Evolutionary conservation across 225 moss, liverwort and hornwort genomes (phyloP).

Genomic region (Ulota crispa): DNA sequence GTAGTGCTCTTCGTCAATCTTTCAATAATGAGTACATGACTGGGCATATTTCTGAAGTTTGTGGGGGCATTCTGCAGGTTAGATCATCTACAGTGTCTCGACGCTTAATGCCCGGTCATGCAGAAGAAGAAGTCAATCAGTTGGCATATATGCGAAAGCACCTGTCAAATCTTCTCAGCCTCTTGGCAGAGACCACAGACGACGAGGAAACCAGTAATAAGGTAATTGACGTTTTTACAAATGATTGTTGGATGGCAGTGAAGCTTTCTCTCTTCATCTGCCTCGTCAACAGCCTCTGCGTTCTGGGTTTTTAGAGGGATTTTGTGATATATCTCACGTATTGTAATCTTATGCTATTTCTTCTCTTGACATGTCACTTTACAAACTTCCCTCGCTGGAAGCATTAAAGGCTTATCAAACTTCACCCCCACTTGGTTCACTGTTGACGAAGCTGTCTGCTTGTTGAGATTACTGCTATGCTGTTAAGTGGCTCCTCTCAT

Average conservation of each 20-base stretch:
- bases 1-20: not conserved
- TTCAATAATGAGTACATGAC: not conserved
- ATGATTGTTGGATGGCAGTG: not conserved
- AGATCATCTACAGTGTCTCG: conserved; percentile 66
- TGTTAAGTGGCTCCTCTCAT: not conserved
- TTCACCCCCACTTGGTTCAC: not conserved
- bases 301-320: not conserved
- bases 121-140: conserved; percentile 93
- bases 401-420: not conserved
- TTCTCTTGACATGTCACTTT: not conserved
- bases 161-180: conserved; percentile 66
- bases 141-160: conserved; percentile 80
- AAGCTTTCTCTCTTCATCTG: not conserved
- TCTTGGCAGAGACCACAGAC: conserved; percentile 79
- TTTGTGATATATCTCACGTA: not conserved
- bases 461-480: not conserved
- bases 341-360: not conserved
- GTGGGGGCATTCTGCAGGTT: conserved; percentile 49
- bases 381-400: not conserved
- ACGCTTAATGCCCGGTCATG: conserved; percentile 80
- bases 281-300: not conserved
- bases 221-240: conserved; percentile 36
- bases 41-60: conserved; percentile 15
- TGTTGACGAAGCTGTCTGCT: not conserved
- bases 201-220: conserved; percentile 70